These are phyloP conservation scores for Colletotrichum graminicola DNA, from an alignment of 2,329 filamentous ascomycete genomes.

Conservation along the genomic window DNA sequence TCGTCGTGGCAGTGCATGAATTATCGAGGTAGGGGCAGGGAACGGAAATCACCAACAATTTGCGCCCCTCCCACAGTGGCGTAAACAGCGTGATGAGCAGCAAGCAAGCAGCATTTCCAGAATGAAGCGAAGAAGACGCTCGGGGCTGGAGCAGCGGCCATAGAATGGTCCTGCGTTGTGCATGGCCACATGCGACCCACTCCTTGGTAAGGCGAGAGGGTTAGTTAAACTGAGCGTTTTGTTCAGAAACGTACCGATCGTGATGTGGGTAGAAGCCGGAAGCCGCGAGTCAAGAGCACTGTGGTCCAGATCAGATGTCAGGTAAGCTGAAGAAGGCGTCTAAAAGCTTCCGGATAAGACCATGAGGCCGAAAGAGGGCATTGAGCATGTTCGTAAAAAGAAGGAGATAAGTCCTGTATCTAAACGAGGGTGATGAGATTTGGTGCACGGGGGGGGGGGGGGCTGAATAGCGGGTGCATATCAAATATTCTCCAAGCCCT, in stretches of 20 bases:
- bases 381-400: background rate
- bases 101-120: constrained; percentile 19
- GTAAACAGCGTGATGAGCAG: background rate
- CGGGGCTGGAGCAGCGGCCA: background rate
- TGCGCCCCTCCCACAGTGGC: background rate
- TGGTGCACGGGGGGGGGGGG: background rate
- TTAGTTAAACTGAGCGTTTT: background rate
- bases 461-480: constrained; percentile 11
- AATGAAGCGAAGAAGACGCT: background rate
- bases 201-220: background rate
- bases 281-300: constrained; percentile 5
- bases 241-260: constrained; percentile 20
- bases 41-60: constrained; percentile 24
- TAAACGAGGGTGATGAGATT: constrained; percentile 1
- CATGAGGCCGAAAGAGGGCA: constrained; percentile 4
- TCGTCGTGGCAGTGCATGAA: constrained; percentile 38
- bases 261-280: constrained; percentile 29
- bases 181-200: constrained; percentile 27
- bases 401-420: background rate
- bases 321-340: background rate
- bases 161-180: constrained; percentile 16
- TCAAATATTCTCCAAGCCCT: constrained; percentile 16
- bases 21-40: constrained; percentile 33
- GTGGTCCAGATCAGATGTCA: background rate
- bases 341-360: background rate